A percentile compares a stretch with the other conserved stretches of the same genome.
These are phyloP conservation scores for Pulveroboletus sp. DNA, from an alignment of 768 basidiomycete species.

Conservation along the genomic window DNA sequence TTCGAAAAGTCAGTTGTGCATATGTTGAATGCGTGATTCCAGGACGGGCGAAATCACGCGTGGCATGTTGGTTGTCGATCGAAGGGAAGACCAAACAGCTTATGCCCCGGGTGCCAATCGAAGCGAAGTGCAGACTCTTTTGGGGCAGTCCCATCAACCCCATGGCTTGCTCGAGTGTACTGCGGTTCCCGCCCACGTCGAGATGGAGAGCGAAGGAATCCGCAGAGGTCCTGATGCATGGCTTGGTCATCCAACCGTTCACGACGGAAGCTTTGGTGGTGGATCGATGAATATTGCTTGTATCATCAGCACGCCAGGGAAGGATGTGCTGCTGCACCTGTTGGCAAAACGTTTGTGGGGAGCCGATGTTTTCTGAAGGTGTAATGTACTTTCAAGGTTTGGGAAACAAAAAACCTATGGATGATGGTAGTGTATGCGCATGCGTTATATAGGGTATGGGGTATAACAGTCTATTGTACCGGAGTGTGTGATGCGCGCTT, in stretches of 20 bases:
- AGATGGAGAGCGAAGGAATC: slow-evolving; percentile 37
- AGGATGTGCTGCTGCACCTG: slow-evolving; percentile 43
- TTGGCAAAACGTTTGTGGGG: slow-evolving; percentile 60
- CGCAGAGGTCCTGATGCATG: slow-evolving; percentile 16
- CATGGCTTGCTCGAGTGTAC: slow-evolving; percentile 46
- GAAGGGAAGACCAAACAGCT: slow-evolving; percentile 61
- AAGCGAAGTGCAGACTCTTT: slow-evolving; percentile 54
- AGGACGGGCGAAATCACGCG: slow-evolving; percentile 78
- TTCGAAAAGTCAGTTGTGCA: neutral
- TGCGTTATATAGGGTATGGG: too few relatives aligned
- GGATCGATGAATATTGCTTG: slow-evolving; percentile 41
- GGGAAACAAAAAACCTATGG: too few relatives aligned
- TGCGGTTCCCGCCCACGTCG: slow-evolving; percentile 53
- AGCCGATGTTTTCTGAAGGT: neutral
- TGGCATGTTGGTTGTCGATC: slow-evolving; percentile 86
- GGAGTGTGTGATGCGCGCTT: too few relatives aligned
- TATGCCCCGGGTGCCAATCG: slow-evolving; percentile 68
- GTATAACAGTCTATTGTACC: too few relatives aligned
- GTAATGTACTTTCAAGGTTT: neutral
- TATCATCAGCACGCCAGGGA: slow-evolving; percentile 65
- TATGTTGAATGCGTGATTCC: neutral
- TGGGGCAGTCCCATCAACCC: slow-evolving; percentile 36
- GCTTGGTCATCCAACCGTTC: slow-evolving; percentile 16
- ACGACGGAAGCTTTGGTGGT: slow-evolving; percentile 20
- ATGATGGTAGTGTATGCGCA: too few relatives aligned